phyloP scores from a whole-genome alignment of 1,284 basidiomycete genomes.

The Kwoniella shivajii region DNA sequence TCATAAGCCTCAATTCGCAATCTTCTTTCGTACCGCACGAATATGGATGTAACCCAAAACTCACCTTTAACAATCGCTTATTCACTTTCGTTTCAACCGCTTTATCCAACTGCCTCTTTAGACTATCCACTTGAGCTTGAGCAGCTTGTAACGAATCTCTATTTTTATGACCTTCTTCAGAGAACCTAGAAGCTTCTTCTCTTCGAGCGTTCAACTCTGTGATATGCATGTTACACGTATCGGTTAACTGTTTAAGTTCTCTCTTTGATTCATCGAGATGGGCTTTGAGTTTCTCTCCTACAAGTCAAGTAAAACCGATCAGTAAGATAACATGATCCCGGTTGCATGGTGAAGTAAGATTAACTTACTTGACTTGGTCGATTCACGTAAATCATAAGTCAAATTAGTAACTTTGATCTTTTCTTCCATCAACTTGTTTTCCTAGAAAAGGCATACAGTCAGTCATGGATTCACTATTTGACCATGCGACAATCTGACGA shows the following conservation, averaged over 20 bases:
- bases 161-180: slow-evolving; percentile 21
- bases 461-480: not conserved
- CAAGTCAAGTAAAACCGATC: not conserved
- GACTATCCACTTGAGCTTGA: slow-evolving; percentile 37
- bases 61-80: slow-evolving; percentile 49
- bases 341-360: not conserved
- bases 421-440: slow-evolving; percentile 26
- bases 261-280: slow-evolving; percentile 44
- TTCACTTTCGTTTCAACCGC: slow-evolving; percentile 46
- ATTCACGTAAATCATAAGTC: slow-evolving; percentile 30
- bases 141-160: slow-evolving; percentile 38
- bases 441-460: slow-evolving; percentile 15
- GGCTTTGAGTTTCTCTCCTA: slow-evolving; percentile 43
- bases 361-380: slow-evolving; percentile 31
- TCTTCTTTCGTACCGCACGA: too few species aligned
- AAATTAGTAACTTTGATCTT: slow-evolving; percentile 27
- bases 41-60: too few species aligned
- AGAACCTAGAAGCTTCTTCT: slow-evolving; percentile 22
- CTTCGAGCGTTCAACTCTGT: slow-evolving; percentile 38
- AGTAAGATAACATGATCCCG: not conserved
- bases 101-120: slow-evolving; percentile 45
- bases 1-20: too few species aligned
- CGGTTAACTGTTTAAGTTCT: slow-evolving; percentile 31
- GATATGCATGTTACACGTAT: slow-evolving; percentile 39
- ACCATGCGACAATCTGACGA: too few species aligned